These are phyloP conservation scores for Nemania serpens DNA, from an alignment of 2,329 filamentous ascomycete genomes.

Conservation along the genomic window DNA sequence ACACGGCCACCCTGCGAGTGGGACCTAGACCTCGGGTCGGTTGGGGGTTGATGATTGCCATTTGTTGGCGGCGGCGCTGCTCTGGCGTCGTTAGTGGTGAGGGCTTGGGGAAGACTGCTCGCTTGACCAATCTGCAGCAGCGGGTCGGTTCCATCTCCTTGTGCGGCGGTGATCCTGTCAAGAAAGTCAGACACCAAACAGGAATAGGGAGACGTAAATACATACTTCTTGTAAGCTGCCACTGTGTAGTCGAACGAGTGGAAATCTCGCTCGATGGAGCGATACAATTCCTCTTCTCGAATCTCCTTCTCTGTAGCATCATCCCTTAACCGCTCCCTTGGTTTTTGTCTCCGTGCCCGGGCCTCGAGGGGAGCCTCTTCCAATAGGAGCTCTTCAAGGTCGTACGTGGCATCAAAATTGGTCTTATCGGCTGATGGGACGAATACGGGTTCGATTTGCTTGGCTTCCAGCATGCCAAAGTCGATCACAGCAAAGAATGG, in stretches of 20 bases:
- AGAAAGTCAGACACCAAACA: constrained; percentile 10
- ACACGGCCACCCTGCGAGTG: constrained; percentile 20
- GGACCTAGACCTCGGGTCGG: constrained; percentile 19
- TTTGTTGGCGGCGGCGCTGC: constrained; percentile 43
- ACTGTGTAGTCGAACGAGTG: constrained; percentile 93
- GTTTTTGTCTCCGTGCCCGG: constrained; percentile 89
- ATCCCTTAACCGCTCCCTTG: constrained; percentile 85
- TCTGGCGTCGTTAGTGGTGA: constrained; percentile 57
- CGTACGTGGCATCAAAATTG: constrained; percentile 98
- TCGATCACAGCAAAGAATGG: constrained; percentile 88
- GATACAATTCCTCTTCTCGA: constrained; percentile 89
- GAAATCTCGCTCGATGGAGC: constrained; percentile 92
- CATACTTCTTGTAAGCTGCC: constrained; percentile 73
- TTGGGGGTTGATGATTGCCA: constrained; percentile 29
- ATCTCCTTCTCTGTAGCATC: constrained; percentile 96
- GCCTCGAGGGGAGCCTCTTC: constrained; percentile 96
- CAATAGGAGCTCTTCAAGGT: constrained; percentile 88
- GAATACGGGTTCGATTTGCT: constrained; percentile 89
- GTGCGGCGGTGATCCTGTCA: constrained; percentile 44
- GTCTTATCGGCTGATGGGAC: constrained; percentile 95
- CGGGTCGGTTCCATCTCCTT: constrained; percentile 33
- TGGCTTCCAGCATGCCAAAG: constrained; percentile 81
- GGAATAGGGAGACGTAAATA: background rate
- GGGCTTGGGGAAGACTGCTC: constrained; percentile 48
- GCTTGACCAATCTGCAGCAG: constrained; percentile 29